Evolutionary conservation across 2,329 filamentous ascomycete species (phyloP).

Genomic region (Cladophialophora carrionii): DNA sequence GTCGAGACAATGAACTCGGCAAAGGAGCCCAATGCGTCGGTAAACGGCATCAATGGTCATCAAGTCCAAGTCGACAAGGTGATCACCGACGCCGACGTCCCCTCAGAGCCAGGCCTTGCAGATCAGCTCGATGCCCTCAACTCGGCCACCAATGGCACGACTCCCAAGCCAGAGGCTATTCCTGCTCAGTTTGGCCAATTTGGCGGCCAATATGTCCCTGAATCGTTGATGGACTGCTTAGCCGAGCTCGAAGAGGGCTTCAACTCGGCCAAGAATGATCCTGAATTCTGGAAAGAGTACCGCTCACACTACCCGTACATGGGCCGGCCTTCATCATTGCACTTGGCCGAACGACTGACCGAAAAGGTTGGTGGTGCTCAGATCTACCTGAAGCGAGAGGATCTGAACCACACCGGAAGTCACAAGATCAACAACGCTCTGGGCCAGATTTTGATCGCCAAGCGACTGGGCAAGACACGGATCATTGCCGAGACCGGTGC

Average conservation of each 20-base stretch:
- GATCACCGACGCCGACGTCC: constrained; percentile 61
- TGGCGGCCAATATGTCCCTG: constrained; percentile 95
- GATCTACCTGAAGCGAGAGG: constrained; percentile 97
- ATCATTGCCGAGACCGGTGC: constrained; percentile 98
- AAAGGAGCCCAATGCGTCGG: constrained; percentile 60
- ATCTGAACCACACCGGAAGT: constrained; percentile 94
- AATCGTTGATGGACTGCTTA: constrained; percentile 96
- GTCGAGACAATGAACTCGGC: constrained; percentile 68
- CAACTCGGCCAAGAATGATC: constrained; percentile 81
- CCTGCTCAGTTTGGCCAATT: constrained; percentile 92
- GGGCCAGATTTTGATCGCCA: constrained; percentile 86
- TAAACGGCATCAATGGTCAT: constrained; percentile 42
- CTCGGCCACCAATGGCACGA: constrained; percentile 51
- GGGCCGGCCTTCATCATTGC: constrained; percentile 88
- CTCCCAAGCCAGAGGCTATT: constrained; percentile 58
- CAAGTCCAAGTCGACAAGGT: constrained; percentile 68
- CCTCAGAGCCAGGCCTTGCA: constrained; percentile 69
- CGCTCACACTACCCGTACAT: constrained; percentile 96
- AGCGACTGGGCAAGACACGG: constrained; percentile 85
- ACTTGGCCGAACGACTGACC: constrained; percentile 84
- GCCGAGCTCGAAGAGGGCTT: constrained; percentile 89
- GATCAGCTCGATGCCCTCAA: constrained; percentile 85
- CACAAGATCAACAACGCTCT: constrained; percentile 99
- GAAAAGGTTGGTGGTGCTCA: constrained; percentile 88
- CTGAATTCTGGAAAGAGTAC: constrained; percentile 96